Conservation (phyloP, 2,329 filamentous ascomycete genomes). For the Talaromyces sp. region DNA sequence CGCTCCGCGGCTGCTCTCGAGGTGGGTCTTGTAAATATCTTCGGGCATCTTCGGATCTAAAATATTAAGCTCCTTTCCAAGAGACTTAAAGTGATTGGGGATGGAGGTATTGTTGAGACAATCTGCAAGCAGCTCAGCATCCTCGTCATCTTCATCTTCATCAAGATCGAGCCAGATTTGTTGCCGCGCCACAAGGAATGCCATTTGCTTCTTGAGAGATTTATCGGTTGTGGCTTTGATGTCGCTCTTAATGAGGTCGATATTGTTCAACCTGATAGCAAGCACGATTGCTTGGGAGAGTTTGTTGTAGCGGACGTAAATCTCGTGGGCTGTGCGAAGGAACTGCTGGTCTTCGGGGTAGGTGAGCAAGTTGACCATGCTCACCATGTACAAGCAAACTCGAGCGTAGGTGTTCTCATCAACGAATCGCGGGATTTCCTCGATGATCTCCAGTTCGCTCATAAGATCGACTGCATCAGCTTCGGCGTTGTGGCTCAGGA, state of each 20-base stretch:
- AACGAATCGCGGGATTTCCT: constrained; percentile 82
- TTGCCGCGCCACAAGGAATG: constrained; percentile 88
- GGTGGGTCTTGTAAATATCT: constrained; percentile 98
- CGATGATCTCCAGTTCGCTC: constrained; percentile 97
- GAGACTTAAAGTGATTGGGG: constrained; percentile 87
- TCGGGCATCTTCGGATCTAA: constrained; percentile 95
- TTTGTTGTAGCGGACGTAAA: constrained; percentile 92
- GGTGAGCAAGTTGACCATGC: constrained; percentile 96
- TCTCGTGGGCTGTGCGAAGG: constrained; percentile 85
- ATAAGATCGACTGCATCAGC: constrained; percentile 96
- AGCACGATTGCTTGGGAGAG: constrained; percentile 91
- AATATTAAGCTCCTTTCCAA: constrained; percentile 96
- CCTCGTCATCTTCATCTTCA: constrained; percentile 62
- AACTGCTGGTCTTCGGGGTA: constrained; percentile 98
- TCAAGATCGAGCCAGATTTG: constrained; percentile 77
- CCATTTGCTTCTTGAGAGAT: constrained; percentile 87
- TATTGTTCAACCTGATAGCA: constrained; percentile 89
- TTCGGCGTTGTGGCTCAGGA: constrained; percentile 95
- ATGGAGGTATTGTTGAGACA: constrained; percentile 86
- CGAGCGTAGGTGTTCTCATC: constrained; percentile 92
- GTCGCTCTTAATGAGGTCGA: constrained; percentile 77
- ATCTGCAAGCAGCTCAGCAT: constrained; percentile 75
- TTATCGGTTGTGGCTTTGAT: constrained; percentile 80
- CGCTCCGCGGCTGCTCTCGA: constrained; percentile 91
- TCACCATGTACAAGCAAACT: constrained; percentile 97